Conservation (phyloP, 139 green algal genomes). For the Desmodesmus armatus region DNA sequence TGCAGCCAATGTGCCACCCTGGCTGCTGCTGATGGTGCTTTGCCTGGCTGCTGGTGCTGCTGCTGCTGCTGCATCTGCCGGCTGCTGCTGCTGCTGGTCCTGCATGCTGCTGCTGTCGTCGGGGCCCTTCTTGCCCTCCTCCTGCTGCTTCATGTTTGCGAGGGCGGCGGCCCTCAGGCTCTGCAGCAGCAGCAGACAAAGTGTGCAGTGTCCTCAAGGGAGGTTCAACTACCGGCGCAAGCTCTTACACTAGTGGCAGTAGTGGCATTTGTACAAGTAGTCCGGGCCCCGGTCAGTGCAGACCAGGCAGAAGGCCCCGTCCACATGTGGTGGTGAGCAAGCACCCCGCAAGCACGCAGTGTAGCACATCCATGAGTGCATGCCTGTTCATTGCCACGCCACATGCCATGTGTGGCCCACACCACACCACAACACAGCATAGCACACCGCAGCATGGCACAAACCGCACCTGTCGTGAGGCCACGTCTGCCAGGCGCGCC, state of each 20-base stretch:
- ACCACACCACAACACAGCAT: neutral
- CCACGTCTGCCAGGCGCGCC: slow-evolving; percentile 56
- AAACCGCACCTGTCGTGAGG: slow-evolving; percentile 33
- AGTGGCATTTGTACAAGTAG: neutral
- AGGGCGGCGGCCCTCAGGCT: neutral
- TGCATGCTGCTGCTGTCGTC: neutral
- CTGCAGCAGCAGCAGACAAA: neutral
- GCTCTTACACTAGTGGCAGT: neutral
- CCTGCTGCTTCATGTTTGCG: neutral
- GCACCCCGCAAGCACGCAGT: no score
- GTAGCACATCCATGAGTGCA: neutral
- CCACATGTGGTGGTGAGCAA: no score
- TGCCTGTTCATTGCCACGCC: neutral
- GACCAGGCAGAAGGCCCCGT: neutral
- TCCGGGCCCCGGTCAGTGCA: neutral
- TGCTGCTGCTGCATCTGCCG: neutral
- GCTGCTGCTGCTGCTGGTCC: neutral
- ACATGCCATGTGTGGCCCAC: neutral
- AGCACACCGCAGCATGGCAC: slow-evolving; percentile 17
- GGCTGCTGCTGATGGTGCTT: neutral
- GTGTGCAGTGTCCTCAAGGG: neutral
- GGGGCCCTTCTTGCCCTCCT: neutral
- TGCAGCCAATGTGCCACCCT: neutral
- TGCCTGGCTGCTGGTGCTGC: neutral
- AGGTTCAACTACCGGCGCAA: neutral